Conservation (phyloP, 495 filamentous ascomycete genomes). For the Penicillium paxilli region DNA sequence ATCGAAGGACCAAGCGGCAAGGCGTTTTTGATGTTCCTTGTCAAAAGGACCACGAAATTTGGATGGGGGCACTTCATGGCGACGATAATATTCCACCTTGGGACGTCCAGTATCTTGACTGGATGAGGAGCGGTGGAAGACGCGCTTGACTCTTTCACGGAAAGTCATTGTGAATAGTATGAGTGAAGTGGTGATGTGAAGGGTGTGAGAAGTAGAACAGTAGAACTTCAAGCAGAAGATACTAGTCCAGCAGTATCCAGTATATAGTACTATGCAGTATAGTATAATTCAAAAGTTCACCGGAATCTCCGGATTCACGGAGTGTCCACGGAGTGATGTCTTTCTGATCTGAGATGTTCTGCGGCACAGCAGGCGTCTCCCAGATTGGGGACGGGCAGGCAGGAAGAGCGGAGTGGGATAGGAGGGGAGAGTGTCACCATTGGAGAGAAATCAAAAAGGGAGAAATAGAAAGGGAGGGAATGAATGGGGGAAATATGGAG, state of each 20-base stretch:
- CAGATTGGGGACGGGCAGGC: conserved; percentile 41
- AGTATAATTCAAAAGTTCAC: not conserved
- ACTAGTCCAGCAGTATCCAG: not conserved
- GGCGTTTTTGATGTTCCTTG: conserved; percentile 46
- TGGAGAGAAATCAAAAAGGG: not conserved
- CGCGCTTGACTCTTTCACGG: conserved; percentile 43
- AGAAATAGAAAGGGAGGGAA: not conserved
- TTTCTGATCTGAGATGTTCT: not conserved
- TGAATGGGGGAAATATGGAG: not conserved
- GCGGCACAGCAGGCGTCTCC: conserved; percentile 37
- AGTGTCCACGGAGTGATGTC: no score
- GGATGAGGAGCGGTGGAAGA: conserved; percentile 38
- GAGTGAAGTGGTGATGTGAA: not conserved
- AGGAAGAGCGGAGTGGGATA: conserved; percentile 17
- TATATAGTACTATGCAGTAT: no score
- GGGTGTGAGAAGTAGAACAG: not conserved
- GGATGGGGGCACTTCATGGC: conserved; percentile 49
- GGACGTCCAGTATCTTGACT: conserved; percentile 32
- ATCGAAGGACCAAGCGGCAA: conserved; percentile 53
- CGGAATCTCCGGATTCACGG: not conserved
- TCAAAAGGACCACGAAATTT: conserved; percentile 56
- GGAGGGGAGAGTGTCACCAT: conserved; percentile 18
- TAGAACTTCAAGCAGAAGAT: no score
- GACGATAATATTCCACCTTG: conserved; percentile 54
- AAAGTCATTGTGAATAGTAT: conserved; percentile 38